A percentile compares a stretch with the other conserved stretches of the same genome.
These are phyloP conservation scores for Fallopia convolvulus DNA, from an alignment of 148 eudicot genomes.

Conservation along the genomic window DNA sequence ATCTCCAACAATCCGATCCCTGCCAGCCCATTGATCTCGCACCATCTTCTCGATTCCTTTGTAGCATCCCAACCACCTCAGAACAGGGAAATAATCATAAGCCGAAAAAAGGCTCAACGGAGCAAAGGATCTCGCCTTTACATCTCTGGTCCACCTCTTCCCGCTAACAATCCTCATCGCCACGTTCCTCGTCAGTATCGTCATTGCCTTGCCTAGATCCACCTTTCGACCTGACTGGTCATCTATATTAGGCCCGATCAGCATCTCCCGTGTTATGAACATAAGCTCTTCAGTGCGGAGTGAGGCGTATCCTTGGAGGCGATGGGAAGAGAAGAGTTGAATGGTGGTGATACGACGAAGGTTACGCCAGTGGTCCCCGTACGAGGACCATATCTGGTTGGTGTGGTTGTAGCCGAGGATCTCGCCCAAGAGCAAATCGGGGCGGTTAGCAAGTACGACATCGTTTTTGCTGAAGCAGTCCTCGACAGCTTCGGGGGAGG, in stretches of 20 bases:
- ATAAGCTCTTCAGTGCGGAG: conserved; percentile 19
- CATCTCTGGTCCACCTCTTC: neutral
- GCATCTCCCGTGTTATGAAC: neutral
- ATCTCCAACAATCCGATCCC: conserved; percentile 3
- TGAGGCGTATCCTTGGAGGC: conserved; percentile 14
- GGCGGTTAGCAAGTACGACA: conserved; percentile 35
- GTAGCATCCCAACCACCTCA: conserved; percentile 14
- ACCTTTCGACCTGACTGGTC: neutral
- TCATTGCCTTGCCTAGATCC: neutral
- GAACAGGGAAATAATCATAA: neutral
- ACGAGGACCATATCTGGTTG: conserved; percentile 27
- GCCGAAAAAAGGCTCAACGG: neutral
- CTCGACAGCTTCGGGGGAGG: conserved; percentile 24
- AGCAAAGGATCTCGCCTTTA: neutral
- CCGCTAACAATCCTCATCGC: neutral
- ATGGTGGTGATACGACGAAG: conserved; percentile 24
- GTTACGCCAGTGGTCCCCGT: conserved; percentile 44
- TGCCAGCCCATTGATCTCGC: neutral
- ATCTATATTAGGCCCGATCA: neutral
- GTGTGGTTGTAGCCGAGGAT: conserved; percentile 14
- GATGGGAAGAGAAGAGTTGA: conserved; percentile 26
- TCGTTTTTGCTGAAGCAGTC: conserved; percentile 32
- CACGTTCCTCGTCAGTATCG: neutral
- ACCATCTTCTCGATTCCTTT: conserved; percentile 10
- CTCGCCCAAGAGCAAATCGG: conserved; percentile 19